A percentile compares a stretch with the other conserved stretches of the same genome.
phyloP scores from a whole-genome alignment of 2,329 filamentous ascomycete species.

The Xylaria sp. region DNA sequence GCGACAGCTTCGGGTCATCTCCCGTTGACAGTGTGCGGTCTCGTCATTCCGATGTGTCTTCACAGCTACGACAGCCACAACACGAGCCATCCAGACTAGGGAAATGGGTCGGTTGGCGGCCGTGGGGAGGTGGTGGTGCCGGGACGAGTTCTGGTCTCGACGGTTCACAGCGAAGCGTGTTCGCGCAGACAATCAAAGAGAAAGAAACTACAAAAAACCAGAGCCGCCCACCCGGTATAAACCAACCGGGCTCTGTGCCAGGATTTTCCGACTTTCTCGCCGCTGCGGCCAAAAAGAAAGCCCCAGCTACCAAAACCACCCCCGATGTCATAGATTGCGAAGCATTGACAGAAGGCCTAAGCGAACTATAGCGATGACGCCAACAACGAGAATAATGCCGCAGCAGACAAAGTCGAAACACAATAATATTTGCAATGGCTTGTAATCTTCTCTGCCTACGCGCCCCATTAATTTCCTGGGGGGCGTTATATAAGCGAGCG shows the following conservation, averaged over 20 bases:
- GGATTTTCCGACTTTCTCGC: conserved; percentile 72
- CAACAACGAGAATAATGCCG: background rate
- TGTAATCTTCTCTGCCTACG: background rate
- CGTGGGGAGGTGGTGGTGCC: conserved; percentile 44
- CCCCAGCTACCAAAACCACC: conserved; percentile 66
- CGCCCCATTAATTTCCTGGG: background rate
- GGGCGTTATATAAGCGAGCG: conserved; percentile 17
- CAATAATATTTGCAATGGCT: background rate
- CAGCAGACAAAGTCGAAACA: background rate
- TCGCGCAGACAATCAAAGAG: conserved; percentile 49
- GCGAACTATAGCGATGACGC: conserved; percentile 49
- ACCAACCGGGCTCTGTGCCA: conserved; percentile 79
- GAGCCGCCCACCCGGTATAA: conserved; percentile 76
- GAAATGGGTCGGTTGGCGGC: conserved; percentile 60
- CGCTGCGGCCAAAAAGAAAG: conserved; percentile 61
- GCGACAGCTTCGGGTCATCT: conserved; percentile 58
- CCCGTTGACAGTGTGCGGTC: conserved; percentile 51
- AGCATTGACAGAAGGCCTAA: conserved; percentile 69
- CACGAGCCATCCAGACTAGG: conserved; percentile 51
- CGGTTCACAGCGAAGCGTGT: conserved; percentile 11
- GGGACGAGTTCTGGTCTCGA: conserved; percentile 5
- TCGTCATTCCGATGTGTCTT: conserved; percentile 46
- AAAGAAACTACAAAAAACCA: conserved; percentile 47
- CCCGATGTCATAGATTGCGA: conserved; percentile 68
- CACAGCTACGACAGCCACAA: conserved; percentile 9